phyloP scores from a whole-genome alignment of 1,284 basidiomycete genomes.

The Mycocalia duriaeana region DNA sequence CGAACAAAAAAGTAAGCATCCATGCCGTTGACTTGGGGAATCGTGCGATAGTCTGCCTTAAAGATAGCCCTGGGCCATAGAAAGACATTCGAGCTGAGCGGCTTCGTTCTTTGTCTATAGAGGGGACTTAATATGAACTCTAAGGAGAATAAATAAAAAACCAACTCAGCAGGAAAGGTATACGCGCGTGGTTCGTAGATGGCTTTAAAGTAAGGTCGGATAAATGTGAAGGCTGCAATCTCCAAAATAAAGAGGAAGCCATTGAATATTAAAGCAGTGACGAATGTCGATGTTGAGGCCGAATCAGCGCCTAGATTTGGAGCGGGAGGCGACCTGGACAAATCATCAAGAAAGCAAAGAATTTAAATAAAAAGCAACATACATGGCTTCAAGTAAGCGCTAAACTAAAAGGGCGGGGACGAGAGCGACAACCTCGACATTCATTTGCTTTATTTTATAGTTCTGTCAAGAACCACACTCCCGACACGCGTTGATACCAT shows the following conservation, averaged over 20 bases:
- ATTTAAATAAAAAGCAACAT: too few species aligned
- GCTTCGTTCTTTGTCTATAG: conserved; percentile 48
- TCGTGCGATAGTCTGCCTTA: conserved; percentile 54
- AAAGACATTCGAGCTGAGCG: conserved; percentile 41
- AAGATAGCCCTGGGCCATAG: conserved; percentile 59
- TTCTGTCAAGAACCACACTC: too few species aligned
- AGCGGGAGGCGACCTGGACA: too few species aligned
- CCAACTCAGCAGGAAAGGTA: conserved; percentile 48
- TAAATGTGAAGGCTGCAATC: conserved; percentile 63
- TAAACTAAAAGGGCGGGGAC: too few species aligned
- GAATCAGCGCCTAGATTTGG: too few species aligned
- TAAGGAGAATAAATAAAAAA: conserved; percentile 3
- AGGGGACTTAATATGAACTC: too few species aligned
- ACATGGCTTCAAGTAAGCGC: too few species aligned
- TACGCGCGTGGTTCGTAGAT: conserved; percentile 81
- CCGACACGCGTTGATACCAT: too few species aligned
- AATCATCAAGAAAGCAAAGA: too few species aligned
- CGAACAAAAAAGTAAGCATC: conserved; percentile 95
- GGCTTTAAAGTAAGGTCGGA: conserved; percentile 66
- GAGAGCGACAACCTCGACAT: too few species aligned
- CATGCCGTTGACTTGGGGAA: conserved; percentile 75
- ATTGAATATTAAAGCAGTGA: conserved; percentile 76
- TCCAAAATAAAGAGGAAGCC: conserved; percentile 61
- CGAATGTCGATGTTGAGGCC: conserved; percentile 61
- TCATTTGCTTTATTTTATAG: too few species aligned